A percentile compares a stretch with the other conserved stretches of the same genome.
These are phyloP conservation scores for Candida germanica DNA, from an alignment of 805 yeast genomes.

Conservation along the genomic window DNA sequence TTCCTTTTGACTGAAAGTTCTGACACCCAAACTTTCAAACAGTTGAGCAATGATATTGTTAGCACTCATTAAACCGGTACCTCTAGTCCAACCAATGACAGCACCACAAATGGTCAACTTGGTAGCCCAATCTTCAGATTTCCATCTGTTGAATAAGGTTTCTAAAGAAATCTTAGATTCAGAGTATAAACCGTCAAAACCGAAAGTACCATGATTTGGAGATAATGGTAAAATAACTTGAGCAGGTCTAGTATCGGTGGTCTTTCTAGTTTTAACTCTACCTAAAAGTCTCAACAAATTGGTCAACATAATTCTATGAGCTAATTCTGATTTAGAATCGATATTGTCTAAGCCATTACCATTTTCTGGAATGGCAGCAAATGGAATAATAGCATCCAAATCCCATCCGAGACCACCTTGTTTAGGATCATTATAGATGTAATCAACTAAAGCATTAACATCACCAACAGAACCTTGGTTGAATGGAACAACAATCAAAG, in stretches of 20 bases:
- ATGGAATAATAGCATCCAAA: slow-evolving; percentile 92
- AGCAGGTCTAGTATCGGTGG: slow-evolving; percentile 93
- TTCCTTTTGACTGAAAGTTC: slow-evolving; percentile 98
- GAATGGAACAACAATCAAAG: slow-evolving; percentile 95
- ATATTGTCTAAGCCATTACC: slow-evolving; percentile 93
- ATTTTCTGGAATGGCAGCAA: slow-evolving; percentile 98
- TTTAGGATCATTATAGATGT: slow-evolving; percentile 78
- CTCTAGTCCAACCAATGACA: slow-evolving; percentile 99
- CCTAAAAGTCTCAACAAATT: slow-evolving; percentile 92
- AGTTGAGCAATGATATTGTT: slow-evolving; percentile 98
- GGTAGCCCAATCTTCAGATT: slow-evolving; percentile 93
- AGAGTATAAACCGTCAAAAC: slow-evolving; percentile 96
- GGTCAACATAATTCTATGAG: slow-evolving; percentile 98
- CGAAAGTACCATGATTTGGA: slow-evolving; percentile 99
- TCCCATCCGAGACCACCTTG: slow-evolving; percentile 97
- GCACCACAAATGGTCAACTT: slow-evolving; percentile 98
- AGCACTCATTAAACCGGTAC: slow-evolving; percentile 98
- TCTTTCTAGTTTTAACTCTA: slow-evolving; percentile 80
- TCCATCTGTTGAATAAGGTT: slow-evolving; percentile 98
- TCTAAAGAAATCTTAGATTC: slow-evolving; percentile 95
- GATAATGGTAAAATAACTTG: slow-evolving; percentile 95
- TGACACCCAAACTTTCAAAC: slow-evolving; percentile 90
- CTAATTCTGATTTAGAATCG: slow-evolving; percentile 94
- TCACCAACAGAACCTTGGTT: slow-evolving; percentile 97
- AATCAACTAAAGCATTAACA: slow-evolving; percentile 78